Evolutionary conservation across 1,284 basidiomycete genomes (phyloP), one percentile per base, ranked within the genome.

Genomic region (Retiboletus flavoniger): DNA sequence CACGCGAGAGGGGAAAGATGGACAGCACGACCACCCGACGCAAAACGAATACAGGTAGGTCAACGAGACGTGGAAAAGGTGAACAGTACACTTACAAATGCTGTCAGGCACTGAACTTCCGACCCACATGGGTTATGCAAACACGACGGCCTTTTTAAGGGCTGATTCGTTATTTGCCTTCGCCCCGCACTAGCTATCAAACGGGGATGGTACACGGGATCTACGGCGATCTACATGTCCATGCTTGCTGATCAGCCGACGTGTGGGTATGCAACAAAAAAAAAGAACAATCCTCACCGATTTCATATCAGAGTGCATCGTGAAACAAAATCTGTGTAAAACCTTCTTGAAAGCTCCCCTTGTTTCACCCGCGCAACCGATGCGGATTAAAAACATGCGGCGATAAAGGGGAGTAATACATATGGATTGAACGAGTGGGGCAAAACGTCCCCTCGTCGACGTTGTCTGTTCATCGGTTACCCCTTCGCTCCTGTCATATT

Each of bases 291-390:
- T 38, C 41, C 56, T 40, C 51, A 39, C 51, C 24, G 45, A 64
- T 66, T 59, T 64, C 59, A 64, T 64, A 64, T 64, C 46, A 45
- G 61, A 50, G 26, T 7, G 17, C 19, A 41, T 52, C 42, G 21
- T 56, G 53, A 44, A 54, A 55, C 49, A 48, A 34, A 36, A 54
- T 60, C 28, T 29, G 13, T 55, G 21, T 32, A 36, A 43, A 24
- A 45, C 34, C 32, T 28, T 35, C 42, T 43, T 36, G 29, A 45
- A 31, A 19, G 6, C 11, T n/a, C 14, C 51, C 62, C 53, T 50
- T 60, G 63, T 67, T 65, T 65, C 61, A 62, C 46, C 32, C 51
- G 44, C 53, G 44, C 57, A 61, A 45, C 56, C 45, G 47, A 52
- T 42, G 44, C 29, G 57, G 49, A 50, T 45, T 43, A 62, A 47